Percentiles rank a stretch among this genome's conserved stretches.
phyloP scores from a whole-genome alignment of 176 grass and related monocot species.

The Paspalum notatum region DNA sequence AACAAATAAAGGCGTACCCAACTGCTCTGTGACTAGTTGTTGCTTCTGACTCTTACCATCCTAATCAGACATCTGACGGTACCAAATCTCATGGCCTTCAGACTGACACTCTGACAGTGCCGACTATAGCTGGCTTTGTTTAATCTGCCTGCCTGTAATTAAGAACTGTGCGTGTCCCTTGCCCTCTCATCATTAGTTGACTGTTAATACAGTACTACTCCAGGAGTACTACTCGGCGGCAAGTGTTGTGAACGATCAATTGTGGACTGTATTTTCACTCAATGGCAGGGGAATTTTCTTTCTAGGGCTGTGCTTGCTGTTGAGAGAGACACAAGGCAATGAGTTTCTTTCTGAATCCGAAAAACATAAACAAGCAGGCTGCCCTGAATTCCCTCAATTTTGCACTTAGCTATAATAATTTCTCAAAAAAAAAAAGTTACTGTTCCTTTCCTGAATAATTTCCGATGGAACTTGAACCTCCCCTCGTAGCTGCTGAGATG shows the following conservation, averaged over 20 bases:
- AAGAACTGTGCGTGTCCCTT: neutral
- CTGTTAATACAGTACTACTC: neutral
- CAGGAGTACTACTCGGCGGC: neutral
- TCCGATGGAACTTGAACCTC: neutral
- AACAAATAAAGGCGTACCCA: neutral
- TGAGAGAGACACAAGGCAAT: neutral
- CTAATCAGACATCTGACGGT: slow-evolving; percentile 15
- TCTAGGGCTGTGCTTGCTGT: neutral
- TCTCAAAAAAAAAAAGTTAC: neutral
- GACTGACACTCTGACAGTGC: slow-evolving; percentile 49
- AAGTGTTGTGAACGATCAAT: neutral
- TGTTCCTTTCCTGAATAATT: neutral
- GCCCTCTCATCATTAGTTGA: slow-evolving; percentile 36
- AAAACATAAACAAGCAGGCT: neutral
- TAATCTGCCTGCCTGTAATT: slow-evolving; percentile 31
- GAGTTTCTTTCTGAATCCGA: neutral
- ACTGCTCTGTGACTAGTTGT: neutral
- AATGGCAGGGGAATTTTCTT: neutral
- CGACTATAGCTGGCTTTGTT: slow-evolving; percentile 34
- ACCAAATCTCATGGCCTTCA: slow-evolving; percentile 28
- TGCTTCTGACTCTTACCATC: neutral
- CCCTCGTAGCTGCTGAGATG: slow-evolving; percentile 24
- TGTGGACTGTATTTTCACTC: neutral
- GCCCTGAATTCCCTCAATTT: neutral
- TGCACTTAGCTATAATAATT: neutral